Percentiles rank a stretch among this genome's conserved stretches.
Conservation (phyloP, 192 early-diverging fungal species). For the Phlyctochytrium arcticum region DNA sequence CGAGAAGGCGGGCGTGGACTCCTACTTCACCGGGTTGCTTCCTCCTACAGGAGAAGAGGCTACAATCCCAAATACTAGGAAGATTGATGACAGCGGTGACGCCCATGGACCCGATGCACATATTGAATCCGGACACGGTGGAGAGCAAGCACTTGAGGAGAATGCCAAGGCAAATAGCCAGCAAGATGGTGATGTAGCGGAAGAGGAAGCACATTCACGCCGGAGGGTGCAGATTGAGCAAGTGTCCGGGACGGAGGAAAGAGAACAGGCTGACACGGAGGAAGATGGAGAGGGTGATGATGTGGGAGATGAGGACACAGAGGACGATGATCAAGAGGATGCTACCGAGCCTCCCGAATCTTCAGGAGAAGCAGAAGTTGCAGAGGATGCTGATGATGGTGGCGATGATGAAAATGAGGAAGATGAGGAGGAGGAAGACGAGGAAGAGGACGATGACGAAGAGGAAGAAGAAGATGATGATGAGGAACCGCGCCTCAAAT, state of each 20-base stretch:
- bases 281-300: conserved; percentile 70
- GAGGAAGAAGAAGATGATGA: conserved; percentile 64
- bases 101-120: neutral
- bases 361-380: conserved; percentile 39
- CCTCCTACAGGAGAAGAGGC: too few species aligned
- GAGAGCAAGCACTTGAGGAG: too few species aligned
- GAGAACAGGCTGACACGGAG: conserved; percentile 41
- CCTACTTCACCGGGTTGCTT: too few species aligned
- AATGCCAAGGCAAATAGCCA: too few species aligned
- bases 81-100: neutral
- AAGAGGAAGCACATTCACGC: neutral
- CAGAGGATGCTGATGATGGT: conserved; percentile 45
- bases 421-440: conserved; percentile 54
- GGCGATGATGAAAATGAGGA: conserved; percentile 58
- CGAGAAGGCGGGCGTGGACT: too few species aligned
- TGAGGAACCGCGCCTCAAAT: conserved; percentile 89
- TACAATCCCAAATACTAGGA: too few species aligned
- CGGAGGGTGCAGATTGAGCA: neutral
- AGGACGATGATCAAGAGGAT: conserved; percentile 66
- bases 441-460: conserved; percentile 52
- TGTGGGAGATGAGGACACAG: conserved; percentile 48
- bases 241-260: neutral
- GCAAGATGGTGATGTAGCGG: neutral
- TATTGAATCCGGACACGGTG: too few species aligned
- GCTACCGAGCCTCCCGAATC: neutral